phyloP scores from a whole-genome alignment of 2,329 filamentous ascomycete species.

The Aureobasidium lini region DNA sequence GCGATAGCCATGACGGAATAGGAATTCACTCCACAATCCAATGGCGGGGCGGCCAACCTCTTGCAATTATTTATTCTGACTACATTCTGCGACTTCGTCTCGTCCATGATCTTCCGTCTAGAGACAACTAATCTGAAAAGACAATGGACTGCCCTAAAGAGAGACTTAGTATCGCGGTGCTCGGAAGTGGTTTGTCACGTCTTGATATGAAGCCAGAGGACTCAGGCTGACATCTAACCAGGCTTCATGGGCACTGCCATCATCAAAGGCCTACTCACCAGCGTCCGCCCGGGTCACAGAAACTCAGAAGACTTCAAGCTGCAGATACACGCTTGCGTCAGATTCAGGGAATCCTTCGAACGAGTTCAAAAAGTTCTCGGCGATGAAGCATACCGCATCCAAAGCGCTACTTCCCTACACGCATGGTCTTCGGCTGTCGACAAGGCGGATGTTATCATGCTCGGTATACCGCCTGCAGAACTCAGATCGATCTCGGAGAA shows the following conservation, averaged over 20 bases:
- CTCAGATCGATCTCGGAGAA: constrained; percentile 14
- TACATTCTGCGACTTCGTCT: not conserved
- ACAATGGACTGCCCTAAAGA: not conserved
- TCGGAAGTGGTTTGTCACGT: not conserved
- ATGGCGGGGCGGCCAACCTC: not conserved
- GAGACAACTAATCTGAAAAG: too few relatives aligned
- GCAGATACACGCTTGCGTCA: constrained; percentile 7
- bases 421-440: constrained; percentile 10
- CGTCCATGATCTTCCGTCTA: not conserved
- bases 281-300: not conserved
- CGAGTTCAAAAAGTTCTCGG: not conserved
- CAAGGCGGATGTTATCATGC: constrained; percentile 17
- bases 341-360: not conserved
- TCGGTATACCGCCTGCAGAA: constrained; percentile 19
- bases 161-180: not conserved
- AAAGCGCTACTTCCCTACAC: not conserved
- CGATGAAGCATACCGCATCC: not conserved
- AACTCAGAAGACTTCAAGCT: not conserved
- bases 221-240: not conserved
- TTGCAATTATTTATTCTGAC: not conserved
- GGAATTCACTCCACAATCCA: not conserved
- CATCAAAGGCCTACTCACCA: constrained; percentile 17
- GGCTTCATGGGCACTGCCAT: constrained; percentile 22
- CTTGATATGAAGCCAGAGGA: too few relatives aligned
- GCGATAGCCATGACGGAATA: not conserved